These are phyloP conservation scores for Hygrophorus russula DNA, from an alignment of 768 basidiomycete species.

Conservation along the genomic window DNA sequence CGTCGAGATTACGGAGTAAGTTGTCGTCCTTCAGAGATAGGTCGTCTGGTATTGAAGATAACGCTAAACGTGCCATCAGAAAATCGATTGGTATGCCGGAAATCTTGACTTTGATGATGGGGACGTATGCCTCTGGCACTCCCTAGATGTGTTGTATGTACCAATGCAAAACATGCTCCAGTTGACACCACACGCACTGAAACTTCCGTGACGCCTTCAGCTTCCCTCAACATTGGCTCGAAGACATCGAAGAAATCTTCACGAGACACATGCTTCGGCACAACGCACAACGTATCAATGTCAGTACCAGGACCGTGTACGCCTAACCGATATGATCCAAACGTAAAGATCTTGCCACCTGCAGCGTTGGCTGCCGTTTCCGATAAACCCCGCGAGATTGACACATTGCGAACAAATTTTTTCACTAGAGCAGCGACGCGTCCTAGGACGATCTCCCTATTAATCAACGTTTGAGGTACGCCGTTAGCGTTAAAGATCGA, in stretches of 20 bases:
- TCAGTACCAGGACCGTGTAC: slow-evolving; percentile 94
- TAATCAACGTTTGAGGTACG: slow-evolving; percentile 1
- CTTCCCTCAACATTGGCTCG: slow-evolving; percentile 74
- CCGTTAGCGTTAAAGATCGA: neutral
- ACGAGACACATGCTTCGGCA: slow-evolving; percentile 89
- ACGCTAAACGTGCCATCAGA: slow-evolving; percentile 79
- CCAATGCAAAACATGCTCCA: neutral
- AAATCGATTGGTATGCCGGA: slow-evolving; percentile 91
- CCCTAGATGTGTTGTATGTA: slow-evolving; percentile 39
- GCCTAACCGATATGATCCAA: slow-evolving; percentile 95
- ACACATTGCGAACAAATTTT: slow-evolving; percentile 82
- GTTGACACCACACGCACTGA: slow-evolving; percentile 44
- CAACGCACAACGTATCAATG: slow-evolving; percentile 98
- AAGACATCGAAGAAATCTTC: slow-evolving; percentile 95
- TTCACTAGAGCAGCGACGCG: slow-evolving; percentile 83
- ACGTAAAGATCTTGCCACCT: slow-evolving; percentile 98
- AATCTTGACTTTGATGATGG: slow-evolving; percentile 87
- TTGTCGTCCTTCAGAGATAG: slow-evolving; percentile 86
- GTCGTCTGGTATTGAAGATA: slow-evolving; percentile 87
- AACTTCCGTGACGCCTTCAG: slow-evolving; percentile 80
- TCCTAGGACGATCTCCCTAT: slow-evolving; percentile 88
- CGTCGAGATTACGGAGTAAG: slow-evolving; percentile 85
- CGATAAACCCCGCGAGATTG: slow-evolving; percentile 70
- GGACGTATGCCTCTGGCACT: slow-evolving; percentile 94
- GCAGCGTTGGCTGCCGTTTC: slow-evolving; percentile 81